A percentile compares a stretch with the other conserved stretches of the same genome.
Conservation (phyloP, 139 green algal genomes). For the Bryopsis sp. region DNA sequence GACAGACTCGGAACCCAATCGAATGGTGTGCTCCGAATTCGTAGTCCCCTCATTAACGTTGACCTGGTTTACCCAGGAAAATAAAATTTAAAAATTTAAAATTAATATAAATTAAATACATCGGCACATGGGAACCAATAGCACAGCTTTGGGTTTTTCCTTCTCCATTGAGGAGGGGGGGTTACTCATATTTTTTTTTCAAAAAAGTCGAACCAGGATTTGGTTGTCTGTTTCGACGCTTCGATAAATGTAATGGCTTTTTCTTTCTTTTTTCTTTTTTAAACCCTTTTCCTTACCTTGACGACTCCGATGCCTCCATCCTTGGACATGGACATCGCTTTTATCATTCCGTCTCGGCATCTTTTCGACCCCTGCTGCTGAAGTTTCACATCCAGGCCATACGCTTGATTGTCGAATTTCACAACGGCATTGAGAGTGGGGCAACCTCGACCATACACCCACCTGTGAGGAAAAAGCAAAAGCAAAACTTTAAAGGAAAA, state of each 20-base stretch:
- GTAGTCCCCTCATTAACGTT: not conserved
- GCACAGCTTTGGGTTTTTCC: not conserved
- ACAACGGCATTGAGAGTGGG: not conserved
- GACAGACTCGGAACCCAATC: not conserved
- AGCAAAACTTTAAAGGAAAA: too few species aligned
- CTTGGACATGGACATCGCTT: constrained; percentile 11
- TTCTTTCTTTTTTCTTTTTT: too few species aligned
- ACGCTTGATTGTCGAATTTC: constrained; percentile 1
- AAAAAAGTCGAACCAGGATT: too few species aligned
- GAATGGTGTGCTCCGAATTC: constrained; percentile 1
- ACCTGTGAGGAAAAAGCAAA: too few species aligned
- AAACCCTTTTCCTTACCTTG: too few species aligned
- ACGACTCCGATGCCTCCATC: constrained; percentile 13
- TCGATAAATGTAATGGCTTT: too few species aligned
- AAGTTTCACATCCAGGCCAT: not conserved
- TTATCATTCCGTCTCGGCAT: not conserved
- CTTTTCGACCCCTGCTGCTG: not conserved
- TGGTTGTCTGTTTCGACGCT: too few species aligned
- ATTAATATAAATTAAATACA: too few species aligned
- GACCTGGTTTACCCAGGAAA: too few species aligned
- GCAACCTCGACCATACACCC: constrained; percentile 11
- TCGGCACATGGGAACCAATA: too few species aligned
- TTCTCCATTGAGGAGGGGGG: not conserved
- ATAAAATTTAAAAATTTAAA: too few species aligned
- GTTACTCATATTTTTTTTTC: too few species aligned